Percentiles rank a stretch among this genome's conserved stretches.
These are phyloP conservation scores for Retiboletus flavoniger DNA, from an alignment of 1,284 basidiomycete genomes.

Conservation along the genomic window DNA sequence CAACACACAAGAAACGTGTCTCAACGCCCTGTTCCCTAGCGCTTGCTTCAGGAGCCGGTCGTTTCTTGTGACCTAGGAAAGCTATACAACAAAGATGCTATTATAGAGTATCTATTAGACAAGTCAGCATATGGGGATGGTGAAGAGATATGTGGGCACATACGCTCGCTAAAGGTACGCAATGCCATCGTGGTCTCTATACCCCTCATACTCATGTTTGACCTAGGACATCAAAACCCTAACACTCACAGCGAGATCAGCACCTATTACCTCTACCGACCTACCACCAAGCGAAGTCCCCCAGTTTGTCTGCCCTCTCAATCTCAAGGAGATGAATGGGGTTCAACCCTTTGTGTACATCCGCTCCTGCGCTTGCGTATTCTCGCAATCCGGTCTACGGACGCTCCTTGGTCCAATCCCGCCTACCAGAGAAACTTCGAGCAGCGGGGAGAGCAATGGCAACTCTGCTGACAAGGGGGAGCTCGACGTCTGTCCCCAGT, in stretches of 20 bases:
- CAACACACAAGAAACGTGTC: background rate
- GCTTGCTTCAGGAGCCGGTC: slow-evolving; percentile 79
- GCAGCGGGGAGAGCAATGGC: slow-evolving; percentile 16
- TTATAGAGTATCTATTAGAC: slow-evolving; percentile 85
- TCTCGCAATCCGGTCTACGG: slow-evolving; percentile 74
- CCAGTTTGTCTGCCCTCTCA: slow-evolving; percentile 85
- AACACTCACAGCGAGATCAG: slow-evolving; percentile 73
- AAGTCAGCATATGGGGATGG: slow-evolving; percentile 78
- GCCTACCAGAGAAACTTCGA: slow-evolving; percentile 29
- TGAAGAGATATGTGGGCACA: slow-evolving; percentile 82
- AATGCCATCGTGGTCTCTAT: background rate
- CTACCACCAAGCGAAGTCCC: slow-evolving; percentile 46
- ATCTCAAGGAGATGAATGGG: slow-evolving; percentile 93
- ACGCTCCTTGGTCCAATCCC: slow-evolving; percentile 47
- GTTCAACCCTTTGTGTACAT: slow-evolving; percentile 83
- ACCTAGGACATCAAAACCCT: slow-evolving; percentile 79
- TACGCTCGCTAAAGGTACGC: slow-evolving; percentile 82
- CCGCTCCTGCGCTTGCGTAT: slow-evolving; percentile 84
- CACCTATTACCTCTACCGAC: slow-evolving; percentile 40
- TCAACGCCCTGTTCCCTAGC: slow-evolving; percentile 42
- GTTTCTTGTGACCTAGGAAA: slow-evolving; percentile 89
- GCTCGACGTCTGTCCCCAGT: slow-evolving; percentile 70
- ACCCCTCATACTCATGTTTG: background rate
- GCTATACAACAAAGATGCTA: slow-evolving; percentile 90
- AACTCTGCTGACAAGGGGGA: slow-evolving; percentile 28